Conservation (phyloP, 345 rosid genomes). For the Salix brachista region DNA sequence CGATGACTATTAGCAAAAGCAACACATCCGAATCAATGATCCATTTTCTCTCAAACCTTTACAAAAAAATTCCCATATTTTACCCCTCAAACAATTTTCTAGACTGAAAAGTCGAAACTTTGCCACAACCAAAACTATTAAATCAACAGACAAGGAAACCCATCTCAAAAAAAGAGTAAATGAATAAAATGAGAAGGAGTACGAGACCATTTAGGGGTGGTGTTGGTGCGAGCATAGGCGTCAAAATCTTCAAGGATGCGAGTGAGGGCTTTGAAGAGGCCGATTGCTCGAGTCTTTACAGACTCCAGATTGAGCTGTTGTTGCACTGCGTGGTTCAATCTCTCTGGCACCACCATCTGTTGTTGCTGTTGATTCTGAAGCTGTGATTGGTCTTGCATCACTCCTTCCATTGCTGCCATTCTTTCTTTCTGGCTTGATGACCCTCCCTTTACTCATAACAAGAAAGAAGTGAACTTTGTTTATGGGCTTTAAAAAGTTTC, state of each 20-base stretch:
- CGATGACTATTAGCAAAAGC: too few relatives aligned
- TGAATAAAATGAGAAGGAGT: background rate
- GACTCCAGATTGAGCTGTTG: slow-evolving; percentile 76
- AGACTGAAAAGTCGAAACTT: too few relatives aligned
- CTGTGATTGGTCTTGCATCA: slow-evolving; percentile 19
- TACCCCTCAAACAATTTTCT: too few relatives aligned
- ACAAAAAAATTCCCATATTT: too few relatives aligned
- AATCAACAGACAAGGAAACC: background rate
- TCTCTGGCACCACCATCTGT: slow-evolving; percentile 40
- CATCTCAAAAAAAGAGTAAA: background rate
- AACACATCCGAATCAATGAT: too few relatives aligned
- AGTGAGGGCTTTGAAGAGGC: slow-evolving; percentile 73
- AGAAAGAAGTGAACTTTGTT: too few relatives aligned
- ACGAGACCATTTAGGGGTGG: slow-evolving; percentile 73
- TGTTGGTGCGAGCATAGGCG: slow-evolving; percentile 63
- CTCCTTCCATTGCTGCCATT: slow-evolving; percentile 16
- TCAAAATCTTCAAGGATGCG: slow-evolving; percentile 91
- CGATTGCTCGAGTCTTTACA: slow-evolving; percentile 69
- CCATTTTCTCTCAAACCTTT: too few relatives aligned
- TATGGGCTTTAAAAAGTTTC: too few relatives aligned
- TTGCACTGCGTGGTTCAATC: slow-evolving; percentile 57
- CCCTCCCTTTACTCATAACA: background rate
- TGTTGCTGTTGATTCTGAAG: slow-evolving; percentile 24
- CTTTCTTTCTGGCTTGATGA: background rate
- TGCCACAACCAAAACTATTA: too few relatives aligned